Percentiles rank a stretch among this genome's conserved stretches.
These are phyloP conservation scores for Cladosporium sp. DNA, from an alignment of 2,329 filamentous ascomycete genomes.

Conservation along the genomic window DNA sequence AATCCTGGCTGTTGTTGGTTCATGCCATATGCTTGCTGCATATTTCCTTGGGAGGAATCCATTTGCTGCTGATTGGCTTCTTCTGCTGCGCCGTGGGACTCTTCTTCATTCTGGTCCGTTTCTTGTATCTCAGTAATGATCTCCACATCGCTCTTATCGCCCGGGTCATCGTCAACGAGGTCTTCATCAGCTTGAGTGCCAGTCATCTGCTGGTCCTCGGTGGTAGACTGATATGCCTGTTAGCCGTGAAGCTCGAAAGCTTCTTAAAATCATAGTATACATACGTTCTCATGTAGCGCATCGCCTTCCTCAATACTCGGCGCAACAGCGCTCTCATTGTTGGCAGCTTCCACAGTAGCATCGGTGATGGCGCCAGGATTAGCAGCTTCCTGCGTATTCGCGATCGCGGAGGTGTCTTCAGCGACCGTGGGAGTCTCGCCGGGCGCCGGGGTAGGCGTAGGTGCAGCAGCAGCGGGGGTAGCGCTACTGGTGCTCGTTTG, in stretches of 20 bases:
- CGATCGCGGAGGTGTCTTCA: slow-evolving; percentile 11
- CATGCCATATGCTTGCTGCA: slow-evolving; percentile 17
- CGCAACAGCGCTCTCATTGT: slow-evolving; percentile 31
- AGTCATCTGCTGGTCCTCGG: slow-evolving; percentile 18
- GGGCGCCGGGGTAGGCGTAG: slow-evolving; percentile 12
- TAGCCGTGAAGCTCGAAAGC: neutral
- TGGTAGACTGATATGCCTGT: neutral
- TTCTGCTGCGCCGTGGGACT: slow-evolving; percentile 16
- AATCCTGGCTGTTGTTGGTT: slow-evolving; percentile 22
- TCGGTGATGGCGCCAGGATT: neutral
- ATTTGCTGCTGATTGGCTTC: slow-evolving; percentile 17
- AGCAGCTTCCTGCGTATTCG: slow-evolving; percentile 13
- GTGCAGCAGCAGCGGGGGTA: slow-evolving; percentile 19
- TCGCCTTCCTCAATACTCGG: slow-evolving; percentile 7
- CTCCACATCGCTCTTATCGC: slow-evolving; percentile 21
- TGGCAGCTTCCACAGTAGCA: slow-evolving; percentile 22
- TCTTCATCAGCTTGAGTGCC: slow-evolving; percentile 23
- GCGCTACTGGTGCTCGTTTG: slow-evolving; percentile 29
- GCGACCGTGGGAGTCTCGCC: slow-evolving; percentile 13
- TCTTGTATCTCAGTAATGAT: slow-evolving; percentile 30
- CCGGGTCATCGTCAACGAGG: slow-evolving; percentile 21
- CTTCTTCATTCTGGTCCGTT: slow-evolving; percentile 16
- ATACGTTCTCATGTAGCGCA: neutral
- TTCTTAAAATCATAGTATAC: no score
- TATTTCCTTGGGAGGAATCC: no score